A percentile compares a stretch with the other conserved stretches of the same genome.
Conservation (phyloP, 2,329 filamentous ascomycete genomes). For the Epichloe sylvatica region DNA sequence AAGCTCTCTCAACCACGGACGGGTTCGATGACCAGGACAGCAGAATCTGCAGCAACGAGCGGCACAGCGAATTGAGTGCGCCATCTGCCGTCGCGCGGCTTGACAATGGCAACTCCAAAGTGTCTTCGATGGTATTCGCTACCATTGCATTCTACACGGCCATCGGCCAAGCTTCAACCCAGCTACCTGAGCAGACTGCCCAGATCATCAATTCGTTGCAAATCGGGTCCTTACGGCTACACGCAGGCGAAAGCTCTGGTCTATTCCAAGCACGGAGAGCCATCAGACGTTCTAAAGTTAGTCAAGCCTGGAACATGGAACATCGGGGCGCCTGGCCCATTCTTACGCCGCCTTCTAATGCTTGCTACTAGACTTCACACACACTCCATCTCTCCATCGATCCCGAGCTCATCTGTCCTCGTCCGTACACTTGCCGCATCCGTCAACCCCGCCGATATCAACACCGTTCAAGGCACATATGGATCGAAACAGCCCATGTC, state of each 20-base stretch:
- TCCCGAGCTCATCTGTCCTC: slow-evolving; percentile 52
- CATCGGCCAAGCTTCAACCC: slow-evolving; percentile 9
- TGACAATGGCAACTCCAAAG: slow-evolving; percentile 13
- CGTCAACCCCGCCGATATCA: slow-evolving; percentile 95
- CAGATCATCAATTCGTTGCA: slow-evolving; percentile 26
- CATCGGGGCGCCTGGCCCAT: neutral
- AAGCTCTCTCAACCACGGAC: neutral
- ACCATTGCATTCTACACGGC: slow-evolving; percentile 10
- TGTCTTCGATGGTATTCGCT: slow-evolving; percentile 12
- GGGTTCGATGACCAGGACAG: neutral
- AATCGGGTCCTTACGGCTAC: slow-evolving; percentile 60
- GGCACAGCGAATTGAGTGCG: neutral
- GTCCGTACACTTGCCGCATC: slow-evolving; percentile 80
- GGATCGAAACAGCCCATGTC: slow-evolving; percentile 70
- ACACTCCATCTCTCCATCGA: slow-evolving; percentile 62
- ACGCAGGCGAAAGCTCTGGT: slow-evolving; percentile 73
- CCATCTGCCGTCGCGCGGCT: neutral
- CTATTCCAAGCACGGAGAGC: slow-evolving; percentile 62
- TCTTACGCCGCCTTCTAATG: neutral
- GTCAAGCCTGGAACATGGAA: slow-evolving; percentile 8
- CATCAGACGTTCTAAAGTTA: slow-evolving; percentile 52
- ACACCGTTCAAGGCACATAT: slow-evolving; percentile 95
- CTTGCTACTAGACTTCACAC: slow-evolving; percentile 45
- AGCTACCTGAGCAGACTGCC: slow-evolving; percentile 10
- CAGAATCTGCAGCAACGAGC: neutral